These are phyloP conservation scores for Puccinia hordei DNA, from an alignment of 1,284 basidiomycete species.

Conservation along the genomic window DNA sequence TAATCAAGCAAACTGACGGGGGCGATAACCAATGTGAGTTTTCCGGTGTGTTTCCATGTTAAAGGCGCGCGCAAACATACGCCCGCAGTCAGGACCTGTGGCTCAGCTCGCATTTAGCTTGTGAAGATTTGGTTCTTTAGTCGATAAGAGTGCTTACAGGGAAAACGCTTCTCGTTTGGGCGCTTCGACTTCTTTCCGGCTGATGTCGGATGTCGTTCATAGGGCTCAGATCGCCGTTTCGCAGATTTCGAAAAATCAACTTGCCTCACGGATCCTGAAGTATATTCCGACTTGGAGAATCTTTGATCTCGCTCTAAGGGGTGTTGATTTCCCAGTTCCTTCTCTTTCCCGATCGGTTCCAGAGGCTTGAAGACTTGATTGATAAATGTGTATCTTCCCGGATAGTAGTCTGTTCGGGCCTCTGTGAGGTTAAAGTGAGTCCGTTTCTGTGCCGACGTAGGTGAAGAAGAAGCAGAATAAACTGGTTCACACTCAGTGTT, in stretches of 20 bases:
- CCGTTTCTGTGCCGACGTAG: conserved; percentile 12
- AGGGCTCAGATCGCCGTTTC: not conserved
- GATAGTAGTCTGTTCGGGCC: not conserved
- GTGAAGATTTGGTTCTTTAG: not conserved
- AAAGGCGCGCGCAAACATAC: conserved; percentile 50
- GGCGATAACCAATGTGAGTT: conserved; percentile 50
- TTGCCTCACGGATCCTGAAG: not conserved
- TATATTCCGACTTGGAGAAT: not conserved
- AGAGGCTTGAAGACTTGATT: conserved; percentile 48
- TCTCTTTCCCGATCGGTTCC: conserved; percentile 8
- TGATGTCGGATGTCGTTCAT: not conserved
- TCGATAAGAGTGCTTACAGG: conserved; percentile 31
- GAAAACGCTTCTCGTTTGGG: conserved; percentile 47
- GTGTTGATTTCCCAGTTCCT: not conserved
- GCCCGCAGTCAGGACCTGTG: conserved; percentile 49
- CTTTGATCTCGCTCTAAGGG: not conserved
- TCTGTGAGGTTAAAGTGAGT: not conserved
- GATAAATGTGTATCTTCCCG: conserved; percentile 35
- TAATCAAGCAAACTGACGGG: conserved; percentile 40
- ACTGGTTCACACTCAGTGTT: not conserved
- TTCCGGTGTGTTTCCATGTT: conserved; percentile 52
- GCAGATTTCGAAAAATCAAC: not conserved
- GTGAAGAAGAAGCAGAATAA: conserved; percentile 34
- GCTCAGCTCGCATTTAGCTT: not conserved
- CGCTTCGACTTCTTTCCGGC: conserved; percentile 15